Evolutionary conservation across 2,329 filamentous ascomycete species (phyloP).

Genomic region (Arthrobotrys pseudoclavata): DNA sequence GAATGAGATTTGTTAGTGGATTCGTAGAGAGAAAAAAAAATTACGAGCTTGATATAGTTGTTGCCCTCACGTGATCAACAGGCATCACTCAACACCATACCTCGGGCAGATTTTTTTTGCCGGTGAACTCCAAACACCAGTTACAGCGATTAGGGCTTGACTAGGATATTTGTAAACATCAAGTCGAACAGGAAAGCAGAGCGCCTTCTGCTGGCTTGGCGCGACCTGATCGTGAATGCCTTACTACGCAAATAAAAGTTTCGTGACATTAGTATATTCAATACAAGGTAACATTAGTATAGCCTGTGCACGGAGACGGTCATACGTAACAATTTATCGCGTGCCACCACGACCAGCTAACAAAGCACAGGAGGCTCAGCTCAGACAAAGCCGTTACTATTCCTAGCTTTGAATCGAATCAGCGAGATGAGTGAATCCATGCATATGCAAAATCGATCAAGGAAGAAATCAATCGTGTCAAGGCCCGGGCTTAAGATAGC

Average conservation of each 20-base stretch:
- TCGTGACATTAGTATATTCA: not conserved
- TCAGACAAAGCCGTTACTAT: too few species aligned
- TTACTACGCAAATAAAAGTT: not conserved
- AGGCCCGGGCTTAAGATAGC: too few species aligned
- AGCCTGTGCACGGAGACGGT: too few species aligned
- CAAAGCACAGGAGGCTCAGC: too few species aligned
- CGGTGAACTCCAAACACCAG: not conserved
- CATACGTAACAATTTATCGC: too few species aligned
- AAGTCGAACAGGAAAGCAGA: not conserved
- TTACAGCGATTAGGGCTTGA: conserved; percentile 26
- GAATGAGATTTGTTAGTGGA: conserved; percentile 10
- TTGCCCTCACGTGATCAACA: conserved; percentile 13
- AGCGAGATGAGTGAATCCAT: too few species aligned
- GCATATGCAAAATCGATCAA: too few species aligned
- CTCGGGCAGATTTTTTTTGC: conserved; percentile 1
- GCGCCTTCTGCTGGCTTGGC: not conserved
- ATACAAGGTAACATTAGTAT: too few species aligned
- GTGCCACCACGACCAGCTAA: too few species aligned
- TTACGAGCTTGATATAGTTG: conserved; percentile 26
- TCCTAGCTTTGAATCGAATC: too few species aligned
- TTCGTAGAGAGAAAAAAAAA: conserved; percentile 4
- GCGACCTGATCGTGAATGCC: not conserved
- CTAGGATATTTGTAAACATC: conserved; percentile 18
- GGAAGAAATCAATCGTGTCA: too few species aligned
- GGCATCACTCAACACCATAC: not conserved